Percentiles rank a stretch among this genome's conserved stretches.
Conservation (phyloP, 2,329 filamentous ascomycete species). For the Venturiaceae sp. region DNA sequence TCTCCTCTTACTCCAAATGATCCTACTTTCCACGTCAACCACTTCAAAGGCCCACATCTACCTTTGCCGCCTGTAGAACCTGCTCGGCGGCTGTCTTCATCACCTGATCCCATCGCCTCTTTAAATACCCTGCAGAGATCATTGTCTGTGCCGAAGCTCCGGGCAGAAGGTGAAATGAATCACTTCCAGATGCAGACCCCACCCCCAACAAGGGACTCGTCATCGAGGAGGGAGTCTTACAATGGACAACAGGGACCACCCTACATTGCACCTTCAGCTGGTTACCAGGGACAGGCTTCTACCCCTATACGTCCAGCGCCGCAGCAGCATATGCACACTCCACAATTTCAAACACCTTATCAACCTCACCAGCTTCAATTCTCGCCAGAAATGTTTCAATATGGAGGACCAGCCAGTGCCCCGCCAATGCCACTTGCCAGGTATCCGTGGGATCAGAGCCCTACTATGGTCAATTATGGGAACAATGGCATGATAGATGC, state of each 20-base stretch:
- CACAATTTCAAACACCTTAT: slow-evolving; percentile 26
- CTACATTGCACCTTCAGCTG: slow-evolving; percentile 25
- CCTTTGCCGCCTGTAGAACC: slow-evolving; percentile 51
- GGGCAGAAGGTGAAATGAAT: slow-evolving; percentile 22
- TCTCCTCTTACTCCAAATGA: slow-evolving; percentile 26
- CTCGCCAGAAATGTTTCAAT: slow-evolving; percentile 47
- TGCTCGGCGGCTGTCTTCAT: slow-evolving; percentile 48
- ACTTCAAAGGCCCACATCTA: slow-evolving; percentile 45
- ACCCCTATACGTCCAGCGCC: slow-evolving; percentile 13
- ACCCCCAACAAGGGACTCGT: slow-evolving; percentile 47
- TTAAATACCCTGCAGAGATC: background rate
- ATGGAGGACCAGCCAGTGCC: slow-evolving; percentile 45
- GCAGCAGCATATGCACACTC: slow-evolving; percentile 4
- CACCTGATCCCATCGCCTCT: slow-evolving; percentile 29
- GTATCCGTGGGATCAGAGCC: slow-evolving; percentile 26
- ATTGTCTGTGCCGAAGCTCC: slow-evolving; percentile 12
- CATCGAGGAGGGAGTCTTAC: slow-evolving; percentile 37
- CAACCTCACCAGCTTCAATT: slow-evolving; percentile 46
- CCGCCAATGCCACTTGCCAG: slow-evolving; percentile 42
- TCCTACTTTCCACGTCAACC: slow-evolving; percentile 49
- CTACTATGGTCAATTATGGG: background rate
- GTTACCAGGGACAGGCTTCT: slow-evolving; percentile 26
- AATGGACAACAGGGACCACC: slow-evolving; percentile 18
- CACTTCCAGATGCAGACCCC: slow-evolving; percentile 49
- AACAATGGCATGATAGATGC: slow-evolving; percentile 1